phyloP scores from a whole-genome alignment of 2,329 filamentous ascomycete species.

The Pseudogymnoascus sp. region DNA sequence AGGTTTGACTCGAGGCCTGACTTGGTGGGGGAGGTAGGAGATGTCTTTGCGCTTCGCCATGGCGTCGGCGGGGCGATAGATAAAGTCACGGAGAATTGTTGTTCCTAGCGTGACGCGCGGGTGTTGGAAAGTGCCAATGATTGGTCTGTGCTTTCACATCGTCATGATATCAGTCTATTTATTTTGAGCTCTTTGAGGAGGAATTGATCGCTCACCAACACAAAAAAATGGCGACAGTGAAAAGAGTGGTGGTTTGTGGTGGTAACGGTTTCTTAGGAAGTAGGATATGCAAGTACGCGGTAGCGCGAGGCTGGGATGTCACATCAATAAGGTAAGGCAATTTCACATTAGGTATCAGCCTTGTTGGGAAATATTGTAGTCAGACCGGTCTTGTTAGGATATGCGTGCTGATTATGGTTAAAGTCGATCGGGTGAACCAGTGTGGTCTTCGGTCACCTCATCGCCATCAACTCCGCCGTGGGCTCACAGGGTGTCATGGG shows the following conservation, averaged over 20 bases:
- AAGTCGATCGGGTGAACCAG: slow-evolving; percentile 83
- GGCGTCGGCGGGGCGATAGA: not conserved
- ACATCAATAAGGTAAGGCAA: slow-evolving; percentile 71
- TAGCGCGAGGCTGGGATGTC: slow-evolving; percentile 80
- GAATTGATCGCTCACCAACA: slow-evolving; percentile 1
- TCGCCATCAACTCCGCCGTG: slow-evolving; percentile 59
- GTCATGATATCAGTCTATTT: slow-evolving; percentile 9
- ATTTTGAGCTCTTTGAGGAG: not conserved
- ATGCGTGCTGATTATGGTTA: slow-evolving; percentile 4
- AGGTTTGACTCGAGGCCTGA: slow-evolving; percentile 4
- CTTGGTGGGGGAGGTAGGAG: slow-evolving; percentile 1
- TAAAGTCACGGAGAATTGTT: not conserved
- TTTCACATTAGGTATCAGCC: not conserved
- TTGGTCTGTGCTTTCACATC: slow-evolving; percentile 10
- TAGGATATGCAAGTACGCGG: slow-evolving; percentile 84
- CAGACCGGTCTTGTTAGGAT: not conserved
- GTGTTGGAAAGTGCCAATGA: not conserved
- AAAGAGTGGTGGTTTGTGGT: slow-evolving; percentile 82
- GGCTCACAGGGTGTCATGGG: slow-evolving; percentile 78
- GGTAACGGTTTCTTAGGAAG: slow-evolving; percentile 86
- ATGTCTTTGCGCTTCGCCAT: slow-evolving; percentile 1
- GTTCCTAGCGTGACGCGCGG: slow-evolving; percentile 5
- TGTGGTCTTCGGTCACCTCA: slow-evolving; percentile 72
- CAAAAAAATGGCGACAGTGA: slow-evolving; percentile 30
- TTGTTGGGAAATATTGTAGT: not conserved